phyloP scores from a whole-genome alignment of 2,329 filamentous ascomycete species.

The Leptographium galeiforme region DNA sequence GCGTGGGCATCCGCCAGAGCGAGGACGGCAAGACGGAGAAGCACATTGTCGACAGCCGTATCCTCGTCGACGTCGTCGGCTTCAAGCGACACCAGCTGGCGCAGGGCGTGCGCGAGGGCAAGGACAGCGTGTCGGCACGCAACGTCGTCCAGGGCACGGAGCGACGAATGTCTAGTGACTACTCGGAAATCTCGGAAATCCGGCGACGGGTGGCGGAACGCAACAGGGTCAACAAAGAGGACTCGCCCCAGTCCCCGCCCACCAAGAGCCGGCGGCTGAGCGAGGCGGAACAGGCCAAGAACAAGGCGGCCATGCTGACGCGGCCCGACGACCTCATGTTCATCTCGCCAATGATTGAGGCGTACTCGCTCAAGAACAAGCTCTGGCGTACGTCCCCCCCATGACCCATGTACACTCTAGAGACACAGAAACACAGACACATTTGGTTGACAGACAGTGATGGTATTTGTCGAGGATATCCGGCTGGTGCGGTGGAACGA shows the following conservation, averaged over 20 bases:
- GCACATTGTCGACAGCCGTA: conserved; percentile 26
- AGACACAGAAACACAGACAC: background rate
- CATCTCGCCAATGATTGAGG: conserved; percentile 26
- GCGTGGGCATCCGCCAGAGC: conserved; percentile 21
- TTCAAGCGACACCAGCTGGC: conserved; percentile 27
- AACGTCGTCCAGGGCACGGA: conserved; percentile 9
- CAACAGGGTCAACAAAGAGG: too few species aligned
- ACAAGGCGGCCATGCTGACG: conserved; percentile 25
- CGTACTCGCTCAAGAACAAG: conserved; percentile 33
- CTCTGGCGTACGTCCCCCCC: conserved; percentile 23
- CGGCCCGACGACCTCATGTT: conserved; percentile 25
- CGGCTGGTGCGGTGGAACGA: conserved; percentile 29
- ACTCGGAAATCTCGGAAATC: too few species aligned
- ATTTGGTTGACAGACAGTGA: conserved; percentile 4
- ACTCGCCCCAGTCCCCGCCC: too few species aligned
- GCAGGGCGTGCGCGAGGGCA: conserved; percentile 21
- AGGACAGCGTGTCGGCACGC: conserved; percentile 16
- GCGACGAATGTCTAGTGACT: too few species aligned
- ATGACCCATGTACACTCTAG: too few species aligned
- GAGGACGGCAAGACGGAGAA: conserved; percentile 13
- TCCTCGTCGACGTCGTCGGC: conserved; percentile 27
- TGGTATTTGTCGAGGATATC: conserved; percentile 28
- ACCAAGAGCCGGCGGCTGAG: conserved; percentile 14
- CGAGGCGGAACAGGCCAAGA: conserved; percentile 22
- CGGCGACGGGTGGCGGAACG: too few species aligned